Percentiles rank a stretch among this genome's conserved stretches.
Evolutionary conservation across 768 basidiomycete species (phyloP).

Genomic region (Plicaturopsis crispa): DNA sequence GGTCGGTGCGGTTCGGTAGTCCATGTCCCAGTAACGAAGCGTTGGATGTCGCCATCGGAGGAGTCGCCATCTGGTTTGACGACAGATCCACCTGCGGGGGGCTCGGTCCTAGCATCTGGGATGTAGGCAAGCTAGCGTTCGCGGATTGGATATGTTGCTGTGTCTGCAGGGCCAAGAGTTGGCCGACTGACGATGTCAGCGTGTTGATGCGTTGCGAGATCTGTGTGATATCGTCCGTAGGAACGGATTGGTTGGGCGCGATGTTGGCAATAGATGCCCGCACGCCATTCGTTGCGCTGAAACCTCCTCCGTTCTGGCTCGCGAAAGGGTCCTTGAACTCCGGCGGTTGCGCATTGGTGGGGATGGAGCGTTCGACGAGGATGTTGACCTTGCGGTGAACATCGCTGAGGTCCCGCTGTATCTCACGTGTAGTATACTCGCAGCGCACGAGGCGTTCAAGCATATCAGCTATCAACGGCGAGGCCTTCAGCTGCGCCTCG

Average conservation of each 20-base stretch:
- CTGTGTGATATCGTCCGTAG: conserved; percentile 63
- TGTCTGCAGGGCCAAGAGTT: conserved; percentile 74
- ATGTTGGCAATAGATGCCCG: conserved; percentile 64
- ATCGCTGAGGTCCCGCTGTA: conserved; percentile 67
- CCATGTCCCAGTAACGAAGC: conserved; percentile 47
- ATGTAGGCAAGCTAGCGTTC: conserved; percentile 23
- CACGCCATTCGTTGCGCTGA: conserved; percentile 32
- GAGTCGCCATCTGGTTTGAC: conserved; percentile 28
- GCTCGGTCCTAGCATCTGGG: conserved; percentile 20
- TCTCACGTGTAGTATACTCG: conserved; percentile 62
- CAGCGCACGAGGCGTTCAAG: conserved; percentile 67
- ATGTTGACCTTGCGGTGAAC: conserved; percentile 73
- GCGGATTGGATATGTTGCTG: conserved; percentile 54
- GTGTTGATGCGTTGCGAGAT: conserved; percentile 76
- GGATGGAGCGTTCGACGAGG: conserved; percentile 61
- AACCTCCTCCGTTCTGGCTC: conserved; percentile 25
- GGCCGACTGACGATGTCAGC: conserved; percentile 78
- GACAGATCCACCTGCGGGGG: conserved; percentile 17
- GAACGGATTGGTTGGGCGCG: conserved; percentile 62
- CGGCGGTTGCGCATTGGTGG: conserved; percentile 28
- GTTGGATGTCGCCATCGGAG: conserved; percentile 28
- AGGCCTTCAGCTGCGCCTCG: conserved; percentile 68
- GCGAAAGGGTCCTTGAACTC: conserved; percentile 84
- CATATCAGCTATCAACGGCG: conserved; percentile 70
- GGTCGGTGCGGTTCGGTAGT: conserved; percentile 56